Base-by-base conservation (phyloP, 148 eudicot genomes). In the Diospyros lotus region DNA sequence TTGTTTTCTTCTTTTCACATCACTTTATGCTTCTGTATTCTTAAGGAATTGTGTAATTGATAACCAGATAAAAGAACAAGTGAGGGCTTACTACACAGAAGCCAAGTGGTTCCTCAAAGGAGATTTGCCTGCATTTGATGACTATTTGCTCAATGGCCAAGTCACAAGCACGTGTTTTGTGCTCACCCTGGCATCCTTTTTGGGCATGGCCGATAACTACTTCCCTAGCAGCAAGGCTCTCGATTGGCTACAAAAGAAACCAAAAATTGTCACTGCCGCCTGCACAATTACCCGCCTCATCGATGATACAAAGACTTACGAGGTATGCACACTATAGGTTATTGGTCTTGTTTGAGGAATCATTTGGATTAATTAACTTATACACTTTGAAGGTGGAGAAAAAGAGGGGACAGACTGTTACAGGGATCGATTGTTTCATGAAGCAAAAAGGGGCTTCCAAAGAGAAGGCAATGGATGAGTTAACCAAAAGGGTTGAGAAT, bases 91-190 rank as follows among this genome's bases (percentile, higher is more conserved):
- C 75, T 14, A 82, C 42, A 72, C 76, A 60, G 88, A 84, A 62
- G 83, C 81, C 13, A 82, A 65, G 71, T 84, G 90, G 90, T 73
- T 74, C 13, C 66, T 84, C 3, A 38, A 59, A 41, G 80, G 76
- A 3, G 65, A 78, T 72, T 55, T 79, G 38, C 86, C 88, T 2
- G 82, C 78, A 44, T 68, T 76, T 9, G 84, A 87, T 6, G 88
- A 87, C 72, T 87, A 84, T 28, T 76, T 82, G 86, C 28, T 28
- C 28, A 28, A 28, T 48, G 52, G 52, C 6, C 8, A 4, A 48
- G 52, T 48, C 6, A 48, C 52, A 8, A 48, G 52, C 52, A 48
- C 52, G 11, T 55, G 15, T 55, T 14, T 55, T 10, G 59, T 55
- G 59, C 59, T 13, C 59, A 10, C 12, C 9, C 11, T 9, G 59